Percentiles rank a stretch among this genome's conserved stretches.
These are phyloP conservation scores for Saccharomyces hybrid DNA, from an alignment of 1,139 yeast species.

Conservation along the genomic window DNA sequence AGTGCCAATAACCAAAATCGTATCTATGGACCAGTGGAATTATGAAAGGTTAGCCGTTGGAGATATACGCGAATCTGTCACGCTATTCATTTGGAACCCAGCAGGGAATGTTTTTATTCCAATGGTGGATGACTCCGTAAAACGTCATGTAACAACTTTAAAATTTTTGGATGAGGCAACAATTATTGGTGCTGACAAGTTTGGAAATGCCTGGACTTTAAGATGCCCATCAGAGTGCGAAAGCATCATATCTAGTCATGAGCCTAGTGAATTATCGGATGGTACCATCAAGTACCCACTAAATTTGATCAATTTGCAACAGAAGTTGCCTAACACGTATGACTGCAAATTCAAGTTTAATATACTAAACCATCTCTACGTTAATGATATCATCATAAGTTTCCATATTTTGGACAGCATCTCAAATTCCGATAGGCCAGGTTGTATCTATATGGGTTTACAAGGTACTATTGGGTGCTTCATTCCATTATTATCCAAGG, in stretches of 20 bases:
- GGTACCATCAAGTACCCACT: neutral
- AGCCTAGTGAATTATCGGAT: neutral
- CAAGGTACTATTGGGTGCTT: conserved; percentile 76
- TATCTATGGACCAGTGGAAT: conserved; percentile 41
- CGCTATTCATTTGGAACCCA: conserved; percentile 48
- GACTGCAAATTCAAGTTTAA: conserved; percentile 43
- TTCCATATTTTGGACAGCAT: conserved; percentile 35
- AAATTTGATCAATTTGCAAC: neutral
- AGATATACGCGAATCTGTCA: conserved; percentile 59
- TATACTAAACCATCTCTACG: conserved; percentile 51
- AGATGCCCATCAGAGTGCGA: conserved; percentile 43
- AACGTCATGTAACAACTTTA: conserved; percentile 59
- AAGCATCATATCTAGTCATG: conserved; percentile 6
- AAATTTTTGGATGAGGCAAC: conserved; percentile 65
- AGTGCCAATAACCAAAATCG: conserved; percentile 40
- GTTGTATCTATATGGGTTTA: conserved; percentile 63
- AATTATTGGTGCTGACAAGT: conserved; percentile 79
- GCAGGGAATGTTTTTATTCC: conserved; percentile 48
- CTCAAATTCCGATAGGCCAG: conserved; percentile 46
- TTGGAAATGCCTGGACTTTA: conserved; percentile 69
- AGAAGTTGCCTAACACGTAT: conserved; percentile 18
- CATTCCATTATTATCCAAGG: conserved; percentile 55
- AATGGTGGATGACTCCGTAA: conserved; percentile 61
- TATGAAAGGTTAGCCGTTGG: conserved; percentile 61
- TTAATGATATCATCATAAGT: conserved; percentile 65